These are phyloP conservation scores for Diaporthe velutina DNA, from an alignment of 2,329 filamentous ascomycete species.

Conservation along the genomic window DNA sequence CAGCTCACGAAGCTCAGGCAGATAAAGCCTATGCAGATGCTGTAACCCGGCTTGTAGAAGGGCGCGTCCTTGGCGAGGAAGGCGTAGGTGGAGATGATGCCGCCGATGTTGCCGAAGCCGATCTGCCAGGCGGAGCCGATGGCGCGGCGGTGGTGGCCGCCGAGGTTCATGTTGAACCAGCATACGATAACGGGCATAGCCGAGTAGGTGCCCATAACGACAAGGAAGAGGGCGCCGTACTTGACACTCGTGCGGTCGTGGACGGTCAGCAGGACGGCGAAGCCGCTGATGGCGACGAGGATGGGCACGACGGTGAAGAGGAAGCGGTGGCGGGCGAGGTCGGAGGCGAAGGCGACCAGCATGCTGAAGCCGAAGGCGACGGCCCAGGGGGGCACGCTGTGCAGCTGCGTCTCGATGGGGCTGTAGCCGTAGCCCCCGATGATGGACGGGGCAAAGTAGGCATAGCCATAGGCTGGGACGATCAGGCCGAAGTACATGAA, in stretches of 20 bases:
- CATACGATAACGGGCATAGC: conserved; percentile 92
- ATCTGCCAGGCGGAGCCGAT: conserved; percentile 83
- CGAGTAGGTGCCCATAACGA: conserved; percentile 83
- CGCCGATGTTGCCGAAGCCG: conserved; percentile 83
- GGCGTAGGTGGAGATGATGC: conserved; percentile 81
- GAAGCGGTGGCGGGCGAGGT: conserved; percentile 80
- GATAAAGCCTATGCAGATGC: conserved; percentile 81
- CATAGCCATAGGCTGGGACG: conserved; percentile 78
- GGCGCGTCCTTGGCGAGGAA: conserved; percentile 78
- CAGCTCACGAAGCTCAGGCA: conserved; percentile 75
- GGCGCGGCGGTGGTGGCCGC: conserved; percentile 77
- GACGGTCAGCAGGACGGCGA: conserved; percentile 79
- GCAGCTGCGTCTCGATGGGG: conserved; percentile 68
- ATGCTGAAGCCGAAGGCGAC: conserved; percentile 85
- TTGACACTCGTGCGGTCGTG: conserved; percentile 76
- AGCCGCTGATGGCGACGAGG: conserved; percentile 77
- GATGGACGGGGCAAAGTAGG: conserved; percentile 82
- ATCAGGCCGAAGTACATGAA: conserved; percentile 84
- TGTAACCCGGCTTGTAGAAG: conserved; percentile 78
- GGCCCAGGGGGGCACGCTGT: conserved; percentile 70
- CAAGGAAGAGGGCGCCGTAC: conserved; percentile 86
- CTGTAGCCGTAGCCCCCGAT: conserved; percentile 75
- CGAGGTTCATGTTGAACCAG: conserved; percentile 86
- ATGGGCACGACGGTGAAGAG: conserved; percentile 79
- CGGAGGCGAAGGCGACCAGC: conserved; percentile 78